A percentile compares a stretch with the other conserved stretches of the same genome.
Evolutionary conservation across 2,329 filamentous ascomycete species (phyloP).

Genomic region (Aspergillus quadrilineatus): DNA sequence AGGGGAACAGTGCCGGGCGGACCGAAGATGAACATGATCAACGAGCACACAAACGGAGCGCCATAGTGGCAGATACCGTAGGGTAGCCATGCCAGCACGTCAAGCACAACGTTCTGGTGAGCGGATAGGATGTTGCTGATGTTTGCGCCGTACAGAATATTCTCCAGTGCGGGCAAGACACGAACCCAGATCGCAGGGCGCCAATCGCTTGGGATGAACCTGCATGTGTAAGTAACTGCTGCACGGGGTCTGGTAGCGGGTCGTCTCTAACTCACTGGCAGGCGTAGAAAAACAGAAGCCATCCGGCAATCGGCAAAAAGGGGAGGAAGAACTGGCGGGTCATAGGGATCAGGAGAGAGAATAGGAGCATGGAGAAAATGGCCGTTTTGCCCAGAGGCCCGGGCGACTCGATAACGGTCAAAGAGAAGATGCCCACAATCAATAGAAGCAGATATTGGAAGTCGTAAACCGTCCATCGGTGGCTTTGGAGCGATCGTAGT

Average conservation of each 20-base stretch:
- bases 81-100: slow-evolving; percentile 87
- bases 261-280: slow-evolving; percentile 70
- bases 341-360: slow-evolving; percentile 74
- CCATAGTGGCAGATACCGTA: slow-evolving; percentile 91
- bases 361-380: slow-evolving; percentile 64
- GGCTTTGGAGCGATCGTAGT: slow-evolving; percentile 69
- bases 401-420: slow-evolving; percentile 75
- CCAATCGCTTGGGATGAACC: slow-evolving; percentile 85
- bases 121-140: slow-evolving; percentile 92
- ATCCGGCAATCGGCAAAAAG: slow-evolving; percentile 78
- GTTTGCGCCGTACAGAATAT: slow-evolving; percentile 94
- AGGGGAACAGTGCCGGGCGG: slow-evolving; percentile 81
- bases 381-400: slow-evolving; percentile 76
- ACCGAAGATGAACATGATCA: slow-evolving; percentile 81
- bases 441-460: slow-evolving; percentile 77
- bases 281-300: slow-evolving; percentile 87
- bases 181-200: slow-evolving; percentile 94
- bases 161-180: slow-evolving; percentile 89
- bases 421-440: slow-evolving; percentile 74
- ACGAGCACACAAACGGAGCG: slow-evolving; percentile 74
- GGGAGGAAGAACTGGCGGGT: slow-evolving; percentile 91
- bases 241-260: neutral
- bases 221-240: slow-evolving; percentile 37
- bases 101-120: slow-evolving; percentile 78
- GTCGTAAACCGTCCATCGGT: slow-evolving; percentile 80